Evolutionary conservation across 371 early-diverging fungal species (phyloP), one percentile per base, ranked within the genome.

Genomic region (Syncephalastrum sp.): DNA sequence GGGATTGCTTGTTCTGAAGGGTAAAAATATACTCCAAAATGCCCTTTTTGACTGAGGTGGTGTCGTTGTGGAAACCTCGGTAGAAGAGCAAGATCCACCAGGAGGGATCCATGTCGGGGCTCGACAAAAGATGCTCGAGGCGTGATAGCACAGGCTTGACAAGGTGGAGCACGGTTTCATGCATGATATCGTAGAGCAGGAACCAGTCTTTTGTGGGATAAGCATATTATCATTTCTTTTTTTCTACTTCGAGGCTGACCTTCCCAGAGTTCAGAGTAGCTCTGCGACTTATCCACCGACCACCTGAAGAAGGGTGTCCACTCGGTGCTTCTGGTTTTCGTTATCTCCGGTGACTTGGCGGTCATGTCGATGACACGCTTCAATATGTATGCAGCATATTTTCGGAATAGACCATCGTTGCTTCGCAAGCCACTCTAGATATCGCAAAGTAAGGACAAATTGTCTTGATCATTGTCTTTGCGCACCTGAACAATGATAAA

Each of bases 121-220:
- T 60, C 17, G 47, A 50, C 17, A 78, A 46, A 8, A 75, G 49
- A 2, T 55, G 23, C 44, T 78, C 68, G 29, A 75, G 65, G n/a
- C 73, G 55, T 23, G 76, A 77, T 13, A 79, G 50, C 0, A 79
- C 72, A 19, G 79, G 79, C 16, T 77, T 77, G 1, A 84, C 74
- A 0, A 86, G 62, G 61, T 86, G 87, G 33, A 71, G 60, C 12
- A 72, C 74, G 12, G 65, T 63, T 70, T 85, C 84, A 52, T 80
- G 76, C 63, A 84, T 68, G 53, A 73, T 81, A 14, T 86, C 85
- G 50, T 80, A 82, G 19, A 83, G 56, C 15, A 82, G 56, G 52
- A 82, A 82, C 72, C 79, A 84, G 23, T 86, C 84, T 33, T 33
- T 33, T 33, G 12, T 12, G 8, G 38, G 8, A 10, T 33, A 33